phyloP scores from a whole-genome alignment of 345 rosid species.

The Mercurialis annua region DNA sequence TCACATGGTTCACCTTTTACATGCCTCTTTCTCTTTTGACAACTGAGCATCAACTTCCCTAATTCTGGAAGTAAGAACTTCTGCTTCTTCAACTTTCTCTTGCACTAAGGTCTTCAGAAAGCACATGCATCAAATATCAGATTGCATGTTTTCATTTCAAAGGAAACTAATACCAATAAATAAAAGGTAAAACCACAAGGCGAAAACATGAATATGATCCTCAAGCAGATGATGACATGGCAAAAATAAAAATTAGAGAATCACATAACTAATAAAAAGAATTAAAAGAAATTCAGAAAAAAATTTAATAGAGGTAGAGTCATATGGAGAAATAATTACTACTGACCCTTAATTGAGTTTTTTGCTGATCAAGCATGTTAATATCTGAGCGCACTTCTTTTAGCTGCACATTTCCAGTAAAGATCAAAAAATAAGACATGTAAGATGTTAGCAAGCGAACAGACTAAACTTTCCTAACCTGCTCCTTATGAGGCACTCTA shows the following conservation, averaged over 20 bases:
- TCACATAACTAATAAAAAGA: no score
- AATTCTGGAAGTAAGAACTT: slow-evolving; percentile 62
- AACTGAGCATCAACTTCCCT: slow-evolving; percentile 70
- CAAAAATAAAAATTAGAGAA: not conserved
- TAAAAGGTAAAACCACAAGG: not conserved
- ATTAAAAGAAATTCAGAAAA: not conserved
- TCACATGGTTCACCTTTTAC: slow-evolving; percentile 47
- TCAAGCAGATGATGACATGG: not conserved
- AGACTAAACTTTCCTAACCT: slow-evolving; percentile 49
- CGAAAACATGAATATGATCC: not conserved
- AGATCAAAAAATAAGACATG: not conserved
- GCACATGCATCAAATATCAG: slow-evolving; percentile 12
- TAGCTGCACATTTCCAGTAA: slow-evolving; percentile 46
- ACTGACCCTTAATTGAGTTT: slow-evolving; percentile 58
- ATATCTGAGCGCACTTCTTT: slow-evolving; percentile 53
- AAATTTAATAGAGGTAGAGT: no score
- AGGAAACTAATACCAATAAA: not conserved
- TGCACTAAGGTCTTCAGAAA: slow-evolving; percentile 45
- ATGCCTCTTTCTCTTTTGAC: slow-evolving; percentile 68
- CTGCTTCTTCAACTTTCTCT: slow-evolving; percentile 66
- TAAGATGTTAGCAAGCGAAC: not conserved
- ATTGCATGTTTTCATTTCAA: not conserved
- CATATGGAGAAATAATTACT: slow-evolving; percentile 1
- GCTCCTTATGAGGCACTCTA: slow-evolving; percentile 46
- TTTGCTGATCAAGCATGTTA: slow-evolving; percentile 43